Evolutionary conservation across 768 basidiomycete species (phyloP).

Genomic region (Omphalotus guepiniiformis): DNA sequence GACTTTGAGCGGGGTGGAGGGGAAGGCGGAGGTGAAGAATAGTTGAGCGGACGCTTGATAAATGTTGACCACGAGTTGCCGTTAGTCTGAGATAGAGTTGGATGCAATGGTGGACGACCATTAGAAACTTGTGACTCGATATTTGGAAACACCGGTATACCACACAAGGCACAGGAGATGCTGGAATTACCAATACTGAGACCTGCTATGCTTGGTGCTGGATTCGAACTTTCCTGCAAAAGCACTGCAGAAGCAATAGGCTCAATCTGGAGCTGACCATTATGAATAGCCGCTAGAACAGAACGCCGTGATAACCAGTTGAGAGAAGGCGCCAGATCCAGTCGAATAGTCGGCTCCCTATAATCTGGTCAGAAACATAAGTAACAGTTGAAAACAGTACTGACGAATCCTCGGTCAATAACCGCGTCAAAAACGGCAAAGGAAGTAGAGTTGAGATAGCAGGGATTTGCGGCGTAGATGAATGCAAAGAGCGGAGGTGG

Average conservation of each 20-base stretch:
- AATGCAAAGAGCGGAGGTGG: slow-evolving; percentile 71
- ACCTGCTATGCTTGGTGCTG: slow-evolving; percentile 41
- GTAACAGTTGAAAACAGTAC: slow-evolving; percentile 30
- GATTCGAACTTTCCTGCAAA: slow-evolving; percentile 46
- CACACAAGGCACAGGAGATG: slow-evolving; percentile 80
- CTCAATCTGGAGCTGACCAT: slow-evolving; percentile 84
- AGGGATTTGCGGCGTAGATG: slow-evolving; percentile 56
- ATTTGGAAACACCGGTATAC: slow-evolving; percentile 46
- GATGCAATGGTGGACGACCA: slow-evolving; percentile 27
- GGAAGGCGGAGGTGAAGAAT: slow-evolving; percentile 32
- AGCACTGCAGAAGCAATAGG: slow-evolving; percentile 66
- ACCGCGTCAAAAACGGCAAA: slow-evolving; percentile 73
- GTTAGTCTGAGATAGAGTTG: slow-evolving; percentile 25
- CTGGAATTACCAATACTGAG: slow-evolving; percentile 40
- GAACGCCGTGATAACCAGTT: slow-evolving; percentile 91
- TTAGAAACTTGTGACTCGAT: slow-evolving; percentile 17
- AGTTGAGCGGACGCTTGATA: slow-evolving; percentile 47
- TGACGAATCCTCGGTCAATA: slow-evolving; percentile 81
- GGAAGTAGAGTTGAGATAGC: slow-evolving; percentile 69
- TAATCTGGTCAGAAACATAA: slow-evolving; percentile 12
- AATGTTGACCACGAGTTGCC: slow-evolving; percentile 49
- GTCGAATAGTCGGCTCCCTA: slow-evolving; percentile 88
- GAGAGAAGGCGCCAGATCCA: slow-evolving; percentile 91
- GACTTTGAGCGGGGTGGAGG: slow-evolving; percentile 25
- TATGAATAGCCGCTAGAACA: slow-evolving; percentile 80